Conservation (phyloP, 768 basidiomycete species). For the Kwoniella bestiolae region DNA sequence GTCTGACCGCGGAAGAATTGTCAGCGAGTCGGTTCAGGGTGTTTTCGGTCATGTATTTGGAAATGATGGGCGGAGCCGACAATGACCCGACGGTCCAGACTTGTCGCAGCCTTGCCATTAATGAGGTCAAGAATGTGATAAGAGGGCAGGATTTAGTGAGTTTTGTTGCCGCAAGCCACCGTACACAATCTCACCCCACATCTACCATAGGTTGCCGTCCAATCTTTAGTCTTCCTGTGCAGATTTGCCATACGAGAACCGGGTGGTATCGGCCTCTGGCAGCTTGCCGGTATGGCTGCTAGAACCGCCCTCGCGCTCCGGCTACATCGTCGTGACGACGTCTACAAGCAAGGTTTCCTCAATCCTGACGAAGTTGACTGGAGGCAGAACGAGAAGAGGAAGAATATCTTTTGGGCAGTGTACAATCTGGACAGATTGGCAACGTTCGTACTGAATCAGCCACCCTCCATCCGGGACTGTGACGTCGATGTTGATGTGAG, state of each 20-base stretch:
- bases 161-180: not conserved
- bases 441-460: conserved; percentile 4
- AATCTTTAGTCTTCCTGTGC: conserved; percentile 12
- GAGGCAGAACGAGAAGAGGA: conserved; percentile 19
- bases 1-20: not conserved
- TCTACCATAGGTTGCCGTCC: conserved; percentile 9
- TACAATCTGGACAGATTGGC: conserved; percentile 19
- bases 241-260: conserved; percentile 9
- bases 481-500: conserved; percentile 28
- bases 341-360: conserved; percentile 1
- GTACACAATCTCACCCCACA: not conserved
- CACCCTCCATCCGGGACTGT: conserved; percentile 14
- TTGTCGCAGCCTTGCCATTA: not conserved
- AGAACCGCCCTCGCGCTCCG: conserved; percentile 13
- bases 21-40: not conserved
- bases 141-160: conserved; percentile 8
- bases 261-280: conserved; percentile 9
- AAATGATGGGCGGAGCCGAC: not conserved
- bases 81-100: not conserved
- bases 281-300: conserved; percentile 7
- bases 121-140: conserved; percentile 12
- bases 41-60: not conserved
- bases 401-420: conserved; percentile 26
- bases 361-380: not conserved
- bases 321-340: conserved; percentile 21